These are phyloP conservation scores for Kwoniella sp. DNA, from an alignment of 768 basidiomycete genomes.

Conservation along the genomic window DNA sequence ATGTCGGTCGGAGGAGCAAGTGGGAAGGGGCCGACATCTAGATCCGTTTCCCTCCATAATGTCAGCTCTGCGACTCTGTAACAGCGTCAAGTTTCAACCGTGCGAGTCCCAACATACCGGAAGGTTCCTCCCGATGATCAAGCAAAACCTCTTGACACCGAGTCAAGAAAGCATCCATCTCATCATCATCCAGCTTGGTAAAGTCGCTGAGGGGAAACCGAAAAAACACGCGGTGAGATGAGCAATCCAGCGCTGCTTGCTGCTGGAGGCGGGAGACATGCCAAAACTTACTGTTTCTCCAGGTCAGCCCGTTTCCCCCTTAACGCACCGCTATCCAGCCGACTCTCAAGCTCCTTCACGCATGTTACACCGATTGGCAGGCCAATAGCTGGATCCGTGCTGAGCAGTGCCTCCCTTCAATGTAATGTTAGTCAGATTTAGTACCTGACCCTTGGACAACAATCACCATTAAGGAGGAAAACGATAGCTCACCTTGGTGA, in stretches of 20 bases:
- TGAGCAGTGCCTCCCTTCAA: slow-evolving; percentile 20
- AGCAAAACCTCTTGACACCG: slow-evolving; percentile 34
- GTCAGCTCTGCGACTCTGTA: not conserved
- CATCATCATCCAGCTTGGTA: slow-evolving; percentile 26
- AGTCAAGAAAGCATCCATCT: slow-evolving; percentile 44
- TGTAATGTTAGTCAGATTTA: not conserved
- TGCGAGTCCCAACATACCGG: slow-evolving; percentile 27
- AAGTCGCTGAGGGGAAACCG: slow-evolving; percentile 34
- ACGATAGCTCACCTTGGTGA: slow-evolving; percentile 61
- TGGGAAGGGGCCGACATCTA: slow-evolving; percentile 28
- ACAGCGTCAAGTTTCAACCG: no score
- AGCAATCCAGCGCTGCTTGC: no score
- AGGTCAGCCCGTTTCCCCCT: not conserved
- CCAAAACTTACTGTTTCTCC: slow-evolving; percentile 30
- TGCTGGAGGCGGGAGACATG: no score
- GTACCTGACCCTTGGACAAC: not conserved
- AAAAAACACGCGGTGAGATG: not conserved
- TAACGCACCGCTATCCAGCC: slow-evolving; percentile 22
- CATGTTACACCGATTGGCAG: slow-evolving; percentile 61
- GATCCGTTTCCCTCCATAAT: not conserved
- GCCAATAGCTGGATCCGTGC: slow-evolving; percentile 66
- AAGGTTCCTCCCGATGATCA: slow-evolving; percentile 16
- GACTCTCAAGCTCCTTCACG: slow-evolving; percentile 53
- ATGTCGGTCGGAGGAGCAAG: not conserved
- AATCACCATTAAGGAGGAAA: not conserved